Base-by-base conservation (phyloP, 2,329 filamentous ascomycete species). In the Penicillium sp. region DNA sequence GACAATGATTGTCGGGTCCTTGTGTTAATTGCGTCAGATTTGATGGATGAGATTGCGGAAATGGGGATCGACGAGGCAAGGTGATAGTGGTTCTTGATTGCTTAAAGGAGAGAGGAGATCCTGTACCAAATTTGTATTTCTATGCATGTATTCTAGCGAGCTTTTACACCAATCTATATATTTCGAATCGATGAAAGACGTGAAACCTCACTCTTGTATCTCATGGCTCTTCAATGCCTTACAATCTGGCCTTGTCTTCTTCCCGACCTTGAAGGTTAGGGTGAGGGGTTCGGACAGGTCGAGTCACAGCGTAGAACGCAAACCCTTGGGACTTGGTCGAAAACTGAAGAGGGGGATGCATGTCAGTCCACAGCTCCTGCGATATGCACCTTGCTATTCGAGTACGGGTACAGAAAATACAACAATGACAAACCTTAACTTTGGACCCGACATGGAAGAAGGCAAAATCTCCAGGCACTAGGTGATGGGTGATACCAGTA, bases 271-370 rank as follows among this genome's bases (percentile, higher is more conserved):
- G n/a, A 4, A 68, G 62, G 54, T 67, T 68, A 16, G 64, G 60
- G 48, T 68, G 66, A 3, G 65, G 60, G 35, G 48, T 33, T 28
- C 65, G 61, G 42, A 68, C 42, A 2, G 66, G 66, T 16, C 66
- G 65, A 52, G 66, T 68, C 30, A 68, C 66, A 10, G 64, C 66
- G 30, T 68, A 68, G 53, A 68, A 68, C 16, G 66, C 66, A 28
- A 66, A 48, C 1, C 66, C 66, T 19, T 52, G 42, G 6, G 66
- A 68, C 60, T 68, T 68, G 16, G 65, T 68, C 7, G 65, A 68
- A 59, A 68, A 68, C 65, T 68, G 58, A 6, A 55, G 14, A 22
- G n/a, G 45, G 3, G 11, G n/a, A 59, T 33, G 13, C 8, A 54
- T 48, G 43, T 61, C 22, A 62, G 49, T 22, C 28, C 35, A 53